phyloP scores from a whole-genome alignment of 208 protist genomes.

The Wallacemonas sp. region DNA sequence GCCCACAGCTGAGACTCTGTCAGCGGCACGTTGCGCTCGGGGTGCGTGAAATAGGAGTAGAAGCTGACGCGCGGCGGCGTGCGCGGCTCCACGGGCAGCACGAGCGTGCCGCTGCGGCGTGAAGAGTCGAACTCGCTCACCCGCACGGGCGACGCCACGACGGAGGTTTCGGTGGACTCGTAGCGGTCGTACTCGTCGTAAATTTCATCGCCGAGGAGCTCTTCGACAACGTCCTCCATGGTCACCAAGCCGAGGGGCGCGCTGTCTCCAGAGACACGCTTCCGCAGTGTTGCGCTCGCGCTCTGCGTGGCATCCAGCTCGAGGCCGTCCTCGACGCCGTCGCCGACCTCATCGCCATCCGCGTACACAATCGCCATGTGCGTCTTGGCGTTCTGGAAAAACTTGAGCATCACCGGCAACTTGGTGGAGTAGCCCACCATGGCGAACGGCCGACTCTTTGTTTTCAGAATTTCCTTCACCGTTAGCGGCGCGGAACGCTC shows the following conservation, averaged over 20 bases:
- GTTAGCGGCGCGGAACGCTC: constrained; percentile 31
- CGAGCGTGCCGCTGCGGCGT: constrained; percentile 14
- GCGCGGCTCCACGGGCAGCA: constrained; percentile 48
- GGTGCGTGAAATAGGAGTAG: constrained; percentile 86
- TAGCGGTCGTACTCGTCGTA: constrained; percentile 92
- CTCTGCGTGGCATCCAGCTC: constrained; percentile 13
- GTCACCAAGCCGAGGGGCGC: constrained; percentile 74
- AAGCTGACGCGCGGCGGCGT: constrained; percentile 81
- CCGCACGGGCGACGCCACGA: not conserved
- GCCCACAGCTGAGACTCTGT: constrained; percentile 87
- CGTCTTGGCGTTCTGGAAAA: constrained; percentile 80
- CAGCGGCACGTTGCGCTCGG: constrained; percentile 43
- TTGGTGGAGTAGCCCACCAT: constrained; percentile 59
- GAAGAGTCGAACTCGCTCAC: constrained; percentile 15
- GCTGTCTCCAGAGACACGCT: constrained; percentile 20
- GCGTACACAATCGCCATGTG: constrained; percentile 86
- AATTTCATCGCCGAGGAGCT: constrained; percentile 83
- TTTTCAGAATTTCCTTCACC: constrained; percentile 70
- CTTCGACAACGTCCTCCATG: constrained; percentile 89
- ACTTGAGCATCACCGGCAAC: constrained; percentile 76
- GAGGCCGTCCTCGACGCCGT: constrained; percentile 8
- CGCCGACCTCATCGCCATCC: constrained; percentile 26
- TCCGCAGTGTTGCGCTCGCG: constrained; percentile 21
- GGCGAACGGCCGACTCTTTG: constrained; percentile 61
- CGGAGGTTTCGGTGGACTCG: constrained; percentile 17